Conservation (phyloP, 73 alveolate species). For the Tetrahymena borealis region DNA sequence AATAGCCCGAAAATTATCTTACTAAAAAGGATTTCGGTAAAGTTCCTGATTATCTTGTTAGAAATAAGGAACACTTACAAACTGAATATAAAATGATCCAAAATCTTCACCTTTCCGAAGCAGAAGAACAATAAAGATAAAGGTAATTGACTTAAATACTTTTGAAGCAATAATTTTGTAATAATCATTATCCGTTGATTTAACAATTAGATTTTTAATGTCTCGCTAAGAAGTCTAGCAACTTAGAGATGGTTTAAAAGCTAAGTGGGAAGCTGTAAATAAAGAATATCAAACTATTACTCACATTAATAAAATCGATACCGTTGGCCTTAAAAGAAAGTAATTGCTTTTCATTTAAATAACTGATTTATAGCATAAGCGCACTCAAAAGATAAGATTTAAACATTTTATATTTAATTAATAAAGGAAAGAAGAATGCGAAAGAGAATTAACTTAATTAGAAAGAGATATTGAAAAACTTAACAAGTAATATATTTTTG, state of each 20-base stretch:
- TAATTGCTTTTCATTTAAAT: too few species aligned
- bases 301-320: conserved; percentile 85
- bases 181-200: background rate
- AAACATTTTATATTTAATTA: too few species aligned
- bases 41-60: conserved; percentile 82
- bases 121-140: conserved; percentile 84
- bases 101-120: conserved; percentile 77
- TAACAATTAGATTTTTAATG: conserved; percentile 47
- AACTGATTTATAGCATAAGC: too few species aligned
- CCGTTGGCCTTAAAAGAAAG: conserved; percentile 87
- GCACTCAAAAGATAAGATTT: too few species aligned
- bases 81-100: conserved; percentile 78
- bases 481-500: conserved; percentile 83
- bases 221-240: conserved; percentile 76
- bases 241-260: conserved; percentile 84
- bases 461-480: conserved; percentile 88
- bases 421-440: conserved; percentile 81
- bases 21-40: conserved; percentile 82
- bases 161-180: background rate
- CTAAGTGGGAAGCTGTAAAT: conserved; percentile 95
- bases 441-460: conserved; percentile 78
- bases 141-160: conserved; percentile 14
- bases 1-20: conserved; percentile 63
- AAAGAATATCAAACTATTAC: conserved; percentile 81
- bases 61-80: conserved; percentile 75